Evolutionary conservation across 768 basidiomycete species (phyloP), one percentile per base, ranked within the genome.

Genomic region (Lentinula sp.): DNA sequence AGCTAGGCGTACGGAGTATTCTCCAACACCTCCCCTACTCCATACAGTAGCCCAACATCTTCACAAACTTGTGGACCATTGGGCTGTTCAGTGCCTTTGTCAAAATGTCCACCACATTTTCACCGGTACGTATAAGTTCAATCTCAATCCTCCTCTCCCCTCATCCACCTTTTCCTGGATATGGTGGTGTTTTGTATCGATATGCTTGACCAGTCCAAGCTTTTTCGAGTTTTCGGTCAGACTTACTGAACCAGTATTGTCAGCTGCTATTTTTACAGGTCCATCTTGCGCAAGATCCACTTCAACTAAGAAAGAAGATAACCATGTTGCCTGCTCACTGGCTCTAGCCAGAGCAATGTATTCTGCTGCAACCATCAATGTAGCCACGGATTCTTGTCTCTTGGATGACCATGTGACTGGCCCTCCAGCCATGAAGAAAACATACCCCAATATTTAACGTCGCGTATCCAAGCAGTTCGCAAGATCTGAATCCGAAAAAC

Each of bases 211-310:
- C 2, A 59, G 42, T 3, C 37, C 37, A 37, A 64, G 65, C 10
- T 23, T 37, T 28, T 61, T 59, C 0, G 61, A 59, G 32, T 52
- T 61, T 36, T 64, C 43, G 1, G 65, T 60, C 8, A 66, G 59
- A 42, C 45, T 50, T 23, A 69, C 64, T 0, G 74, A 63, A 7
- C 67, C 66, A n/a, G 68, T 64, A 57, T 76, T 76, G 61, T 76
- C 71, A 50, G 63, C 62, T 45, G 56, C 59, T 1, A 66, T 18
- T 4, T 32, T 3, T n/a, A 54, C 15, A 5, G 62, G 62, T 0
- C 42, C 32, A 3, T 54, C 51, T 32, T 61, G 63, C 15, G 45
- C 46, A 20, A 67, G 32, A 12, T 42, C 35, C 18, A 64, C 63
- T 36, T 66, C 64, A 4, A 35, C 20, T 0, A 67, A 16, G 46